Base-by-base conservation (phyloP, 2,329 filamentous ascomycete genomes). In the Ceratocystis variospora region DNA sequence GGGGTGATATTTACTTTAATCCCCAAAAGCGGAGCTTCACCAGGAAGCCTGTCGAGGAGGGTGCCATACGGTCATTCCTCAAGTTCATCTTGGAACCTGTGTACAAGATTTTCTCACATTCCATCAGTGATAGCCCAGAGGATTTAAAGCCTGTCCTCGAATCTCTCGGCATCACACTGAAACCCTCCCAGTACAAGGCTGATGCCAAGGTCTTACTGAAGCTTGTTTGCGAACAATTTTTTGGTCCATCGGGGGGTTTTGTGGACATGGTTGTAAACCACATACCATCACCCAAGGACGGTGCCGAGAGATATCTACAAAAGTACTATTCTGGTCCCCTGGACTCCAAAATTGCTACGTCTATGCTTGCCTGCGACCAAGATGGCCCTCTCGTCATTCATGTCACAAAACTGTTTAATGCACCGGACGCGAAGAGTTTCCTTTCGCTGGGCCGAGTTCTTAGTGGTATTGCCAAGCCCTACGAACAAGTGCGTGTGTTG, bases 1-100 rank as follows among this genome's bases (percentile, higher is more conserved):
- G 94, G 94, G 94, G 94, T 25, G 93, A 99, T 73, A 87, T 99
- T 67, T 99, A 94, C 77, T 99, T 88, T 80, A 97, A 97, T 73
- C 90, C 93, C 0, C 81, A 80, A 71, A 96, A 90, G 76, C 87
- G 93, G 69, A 93, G 89, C 66, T 99, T 99, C 72, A 96, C 90
- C 64, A 84, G 94, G 69, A 97, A 96, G 74, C 84, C 86, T 0
- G 77, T 89, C 25, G 93, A 97, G 72, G 87, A 93, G 69, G 80
- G 83, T 12, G 86, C 92, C 4, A 89, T 88, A 75, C 82, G 94
- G 66, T 89, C 90, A 0, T 99, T 99, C 74, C 88, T 97, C 66
- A 87, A 96, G 75, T 99, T 97, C 74, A 83, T 99, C 33, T 80
- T 99, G 61, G 94, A 99, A 74, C 94, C 94, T 19, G 91, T 99